These are phyloP conservation scores for Tetradesmus obliquus DNA, from an alignment of 139 green algal genomes.

Conservation along the genomic window DNA sequence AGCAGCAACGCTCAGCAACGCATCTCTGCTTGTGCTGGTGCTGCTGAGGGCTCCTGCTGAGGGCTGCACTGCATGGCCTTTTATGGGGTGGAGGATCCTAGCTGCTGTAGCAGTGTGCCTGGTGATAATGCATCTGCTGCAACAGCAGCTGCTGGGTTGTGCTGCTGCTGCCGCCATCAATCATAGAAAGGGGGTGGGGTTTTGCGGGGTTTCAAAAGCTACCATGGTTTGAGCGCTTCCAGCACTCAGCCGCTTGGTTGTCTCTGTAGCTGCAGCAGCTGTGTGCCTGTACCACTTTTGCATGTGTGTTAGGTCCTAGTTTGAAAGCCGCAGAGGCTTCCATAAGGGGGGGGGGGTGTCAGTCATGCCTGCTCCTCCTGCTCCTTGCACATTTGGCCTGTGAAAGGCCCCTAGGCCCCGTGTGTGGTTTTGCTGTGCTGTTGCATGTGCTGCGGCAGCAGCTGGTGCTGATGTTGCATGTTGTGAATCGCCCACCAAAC, in stretches of 20 bases:
- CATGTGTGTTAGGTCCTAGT: background rate
- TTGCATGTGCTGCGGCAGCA: background rate
- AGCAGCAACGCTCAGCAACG: no score
- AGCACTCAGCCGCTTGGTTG: background rate
- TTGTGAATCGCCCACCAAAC: background rate
- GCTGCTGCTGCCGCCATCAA: background rate
- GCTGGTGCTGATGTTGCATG: background rate
- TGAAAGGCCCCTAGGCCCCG: background rate
- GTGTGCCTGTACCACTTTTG: background rate
- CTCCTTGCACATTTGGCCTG: background rate
- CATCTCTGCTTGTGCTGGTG: background rate
- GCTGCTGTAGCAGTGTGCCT: no score
- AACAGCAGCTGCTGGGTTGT: background rate
- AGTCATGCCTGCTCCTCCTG: background rate
- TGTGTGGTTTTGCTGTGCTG: background rate
- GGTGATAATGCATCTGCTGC: background rate
- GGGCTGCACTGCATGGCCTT: no score
- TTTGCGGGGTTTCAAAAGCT: background rate
- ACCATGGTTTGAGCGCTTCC: background rate
- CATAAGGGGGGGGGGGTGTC: background rate
- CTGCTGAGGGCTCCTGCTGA: background rate
- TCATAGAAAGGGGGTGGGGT: background rate
- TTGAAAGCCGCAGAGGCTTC: background rate
- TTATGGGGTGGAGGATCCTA: no score
- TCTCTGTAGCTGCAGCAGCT: background rate